Base-by-base conservation (phyloP, 2,329 filamentous ascomycete genomes). In the Colletotrichum graminicola region DNA sequence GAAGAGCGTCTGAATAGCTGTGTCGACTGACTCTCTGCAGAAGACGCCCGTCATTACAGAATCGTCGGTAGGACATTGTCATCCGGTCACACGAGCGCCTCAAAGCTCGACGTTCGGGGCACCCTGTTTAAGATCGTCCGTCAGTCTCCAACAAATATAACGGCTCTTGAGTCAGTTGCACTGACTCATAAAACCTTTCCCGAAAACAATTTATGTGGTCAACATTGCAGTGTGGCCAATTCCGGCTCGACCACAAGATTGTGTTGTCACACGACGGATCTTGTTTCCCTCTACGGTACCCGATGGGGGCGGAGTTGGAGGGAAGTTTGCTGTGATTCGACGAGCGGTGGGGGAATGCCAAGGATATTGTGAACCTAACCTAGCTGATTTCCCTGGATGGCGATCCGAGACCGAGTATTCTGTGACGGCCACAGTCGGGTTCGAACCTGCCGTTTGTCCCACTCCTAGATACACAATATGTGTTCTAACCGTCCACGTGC, bases 381-480 rank as follows among this genome's bases (percentile, higher is more conserved):
- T 45, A 26, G n/a, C 57, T 34, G 11, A 61, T 34, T 23, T 61
- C 39, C 12, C 41, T 61, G 57, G 41, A 47, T 29, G 29, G 41
- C 18, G 57, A 47, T 61, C 41, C 57, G 57, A 61, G 41, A 34
- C 14, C 26, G 26, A 60, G 56, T 60, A 5, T 43, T 60, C 18
- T 60, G 56, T 21, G 26, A 60, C 26, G 26, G 26, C 11, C 29
- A 41, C 57, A 34, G 26, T 26, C 18, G 3, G 34, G 41, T 60
- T 45, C 45, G 21, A 10, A 26, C 26, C 29, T 12, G 6, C 12
- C 7, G n/a, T 16, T 7, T 36, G 57, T 61, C 23, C 18, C 41
- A 29, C 29, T 6, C 18, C n/a, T 36, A 29, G 26, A 43, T n/a
- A 11, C 16, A 11, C 14, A 61, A 29, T n/a, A 16, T 29, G 5